Base-by-base conservation (phyloP, 2,329 filamentous ascomycete species). In the Orbilia brochopaga region DNA sequence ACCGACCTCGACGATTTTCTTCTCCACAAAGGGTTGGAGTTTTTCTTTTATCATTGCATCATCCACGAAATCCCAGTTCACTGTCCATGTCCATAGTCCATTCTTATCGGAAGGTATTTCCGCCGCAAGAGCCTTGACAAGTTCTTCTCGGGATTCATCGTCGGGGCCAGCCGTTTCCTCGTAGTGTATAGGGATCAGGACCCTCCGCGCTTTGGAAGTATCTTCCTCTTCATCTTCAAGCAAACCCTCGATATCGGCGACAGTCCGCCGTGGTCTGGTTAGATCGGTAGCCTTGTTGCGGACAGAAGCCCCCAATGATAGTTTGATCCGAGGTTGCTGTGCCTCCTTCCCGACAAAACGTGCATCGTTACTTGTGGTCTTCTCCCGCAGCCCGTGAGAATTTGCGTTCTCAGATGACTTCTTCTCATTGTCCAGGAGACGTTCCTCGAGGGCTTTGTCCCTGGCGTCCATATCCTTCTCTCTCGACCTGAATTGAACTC, bases 1-100 rank as follows among this genome's bases (percentile, higher is more conserved):
- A 42, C 32, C 40, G 69, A 75, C 75, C 61, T 99, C 94, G 72
- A 99, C 89, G 76, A 97, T 91, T 84, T 97, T 99, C 85, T 96
- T 96, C 83, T 96, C 92, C 64, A 97, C 91, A 81, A 97, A 99
- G 30, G 93, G 92, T 77, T 90, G 87, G 76, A 99, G 86, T 79
- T 97, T 92, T 74, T 95, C 90, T 72, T 87, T 85, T 69, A 97
- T 86, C 46, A 94, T 85, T 15, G 85, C 83, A 73, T 94, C 89
- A 78, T 95, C 90, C 78, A 99, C 84, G 80, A 88, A 91, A 57
- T 95, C 89, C 94, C 94, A 99, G 76, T 92, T 90, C 79, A 99
- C 87, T 17, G 89, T 82, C 91, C 92, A 97, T n/a, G 84, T 85
- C 91, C 93, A 99, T 2, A 99, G 83, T 0, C 90, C 91, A 1